phyloP scores from a whole-genome alignment of 2,329 filamentous ascomycete species.

The Aspergillus carbonarius region DNA sequence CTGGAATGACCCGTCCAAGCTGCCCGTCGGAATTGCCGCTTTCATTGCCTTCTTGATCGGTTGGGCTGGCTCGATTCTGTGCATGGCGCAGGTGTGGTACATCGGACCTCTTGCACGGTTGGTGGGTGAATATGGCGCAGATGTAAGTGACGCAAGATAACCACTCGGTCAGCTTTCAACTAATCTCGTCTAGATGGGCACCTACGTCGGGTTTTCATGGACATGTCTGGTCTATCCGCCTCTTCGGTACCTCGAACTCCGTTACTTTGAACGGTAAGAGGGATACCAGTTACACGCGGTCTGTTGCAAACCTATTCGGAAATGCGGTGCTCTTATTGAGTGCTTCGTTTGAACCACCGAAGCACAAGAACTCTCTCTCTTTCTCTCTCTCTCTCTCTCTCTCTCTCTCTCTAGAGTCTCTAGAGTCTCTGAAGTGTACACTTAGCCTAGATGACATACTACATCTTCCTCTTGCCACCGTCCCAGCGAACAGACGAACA shows the following conservation, averaged over 20 bases:
- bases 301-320: neutral
- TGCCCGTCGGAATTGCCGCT: constrained; percentile 64
- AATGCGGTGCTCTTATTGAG: neutral
- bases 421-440: too few relatives aligned
- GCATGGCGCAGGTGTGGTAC: constrained; percentile 70
- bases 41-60: constrained; percentile 62
- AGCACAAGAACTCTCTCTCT: too few relatives aligned
- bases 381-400: too few relatives aligned
- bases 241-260: constrained; percentile 53
- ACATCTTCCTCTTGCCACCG: too few relatives aligned
- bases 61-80: constrained; percentile 64
- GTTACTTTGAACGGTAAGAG: constrained; percentile 46
- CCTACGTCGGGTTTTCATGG: constrained; percentile 62
- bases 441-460: too few relatives aligned
- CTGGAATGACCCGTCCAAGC: constrained; percentile 59
- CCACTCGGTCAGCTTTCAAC: neutral
- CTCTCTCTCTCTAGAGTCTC: too few relatives aligned
- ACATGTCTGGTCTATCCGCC: constrained; percentile 58
- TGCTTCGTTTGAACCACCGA: too few relatives aligned
- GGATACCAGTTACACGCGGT: too few relatives aligned
- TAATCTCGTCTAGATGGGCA: constrained; percentile 48
- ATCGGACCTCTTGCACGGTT: constrained; percentile 61
- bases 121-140: constrained; percentile 58
- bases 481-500: too few relatives aligned
- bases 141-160: constrained; percentile 43